Conservation (phyloP, 176 grass and related monocot genomes). For the Leersia perrieri region DNA sequence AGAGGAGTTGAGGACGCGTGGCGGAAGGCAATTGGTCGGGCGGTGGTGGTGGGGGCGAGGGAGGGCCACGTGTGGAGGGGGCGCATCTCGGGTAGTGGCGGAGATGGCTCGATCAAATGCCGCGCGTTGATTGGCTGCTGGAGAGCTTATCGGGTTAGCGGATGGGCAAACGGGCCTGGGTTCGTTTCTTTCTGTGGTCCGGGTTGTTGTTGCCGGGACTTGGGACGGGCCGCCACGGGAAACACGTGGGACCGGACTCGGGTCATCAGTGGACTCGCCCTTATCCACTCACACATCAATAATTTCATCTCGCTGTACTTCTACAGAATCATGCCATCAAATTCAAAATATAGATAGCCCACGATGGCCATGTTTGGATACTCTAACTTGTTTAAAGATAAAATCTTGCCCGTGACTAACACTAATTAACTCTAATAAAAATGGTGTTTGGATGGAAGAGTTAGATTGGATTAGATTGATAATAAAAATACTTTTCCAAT, state of each 20-base stretch:
- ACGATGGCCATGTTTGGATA: too few relatives aligned
- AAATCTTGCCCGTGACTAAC: too few relatives aligned
- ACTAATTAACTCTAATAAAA: too few relatives aligned
- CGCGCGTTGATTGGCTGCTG: slow-evolving; percentile 33
- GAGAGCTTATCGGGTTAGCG: neutral
- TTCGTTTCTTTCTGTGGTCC: too few relatives aligned
- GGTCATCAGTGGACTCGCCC: neutral
- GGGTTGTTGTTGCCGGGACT: neutral
- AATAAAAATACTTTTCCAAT: too few relatives aligned
- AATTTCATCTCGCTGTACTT: too few relatives aligned
- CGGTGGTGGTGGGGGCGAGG: neutral
- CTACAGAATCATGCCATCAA: too few relatives aligned
- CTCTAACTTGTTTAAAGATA: too few relatives aligned
- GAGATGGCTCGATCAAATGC: slow-evolving; percentile 59
- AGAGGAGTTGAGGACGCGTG: slow-evolving; percentile 28
- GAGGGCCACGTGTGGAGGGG: slow-evolving; percentile 44
- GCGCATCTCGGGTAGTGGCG: slow-evolving; percentile 49
- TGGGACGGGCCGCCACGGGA: neutral
- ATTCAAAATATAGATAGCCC: too few relatives aligned
- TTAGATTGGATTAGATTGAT: too few relatives aligned
- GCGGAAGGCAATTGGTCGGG: neutral
- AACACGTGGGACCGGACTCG: neutral
- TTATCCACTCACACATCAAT: neutral
- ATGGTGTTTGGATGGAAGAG: too few relatives aligned
- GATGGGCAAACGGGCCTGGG: neutral